Base-by-base conservation (phyloP, 73 alveolate species). In the Tetrahymena malaccensis region DNA sequence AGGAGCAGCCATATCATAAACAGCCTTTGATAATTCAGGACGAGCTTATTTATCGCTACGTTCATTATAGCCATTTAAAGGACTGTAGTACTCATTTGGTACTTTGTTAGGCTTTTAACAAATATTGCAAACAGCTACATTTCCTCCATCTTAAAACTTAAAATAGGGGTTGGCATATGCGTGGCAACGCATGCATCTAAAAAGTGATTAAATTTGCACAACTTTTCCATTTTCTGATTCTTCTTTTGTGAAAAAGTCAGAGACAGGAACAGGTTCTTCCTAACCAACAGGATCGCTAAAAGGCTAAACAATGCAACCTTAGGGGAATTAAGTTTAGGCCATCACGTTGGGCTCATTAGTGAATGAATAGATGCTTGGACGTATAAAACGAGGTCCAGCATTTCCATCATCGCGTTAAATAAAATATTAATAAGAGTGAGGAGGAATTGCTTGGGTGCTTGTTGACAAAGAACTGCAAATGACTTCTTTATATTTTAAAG, bases 1-100 rank as follows among this genome's bases (percentile, higher is more conserved):
- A 13, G 98, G 98, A 17, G 98, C 99, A 33, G 56, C 85, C 93
- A 98, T 97, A 84, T 98, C 99, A 94, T 98, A 98, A 34, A 97
- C 95, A 12, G 98, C 99, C 85, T 56, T 96, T 31, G 93, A 84
- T 40, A 98, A 94, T 94, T 98, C 99, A 70, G 98, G 98, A 37
- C 98, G 94, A 31, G 93, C 50, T n/a, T 34, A 31, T 96, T 94
- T 96, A 94, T 97, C 98, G 10, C 97, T 97, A 94, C 98, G 93
- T n/a, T 95, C 93, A 56, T 95, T 95, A 50, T 94, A 94, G 35
- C 84, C 93, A 34, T 93, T 89, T 43, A 95, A 57, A 35, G 95
- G 95, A 22, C 95, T 50, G 70, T 95, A 89, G 94, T 97, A 97
- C 35, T 96, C 96, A 19, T 84, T 94, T 16, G 98, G 98, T 13